These are phyloP conservation scores for Scenedesmus sp. DNA, from an alignment of 163 green algal species.

Conservation along the genomic window DNA sequence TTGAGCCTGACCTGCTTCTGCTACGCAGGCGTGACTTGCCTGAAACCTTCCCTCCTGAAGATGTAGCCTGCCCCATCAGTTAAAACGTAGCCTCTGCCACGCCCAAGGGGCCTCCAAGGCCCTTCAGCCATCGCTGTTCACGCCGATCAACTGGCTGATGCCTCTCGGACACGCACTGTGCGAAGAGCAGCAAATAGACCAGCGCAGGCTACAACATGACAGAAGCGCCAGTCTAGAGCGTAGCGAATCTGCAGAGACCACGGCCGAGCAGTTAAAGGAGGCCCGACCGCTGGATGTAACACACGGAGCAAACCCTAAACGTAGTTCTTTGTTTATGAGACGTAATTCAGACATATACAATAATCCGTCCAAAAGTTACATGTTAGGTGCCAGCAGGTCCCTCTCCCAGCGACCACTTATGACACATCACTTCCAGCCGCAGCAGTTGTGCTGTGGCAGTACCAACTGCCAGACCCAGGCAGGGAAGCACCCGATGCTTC, in stretches of 20 bases:
- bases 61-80: background rate
- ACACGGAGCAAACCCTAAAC: background rate
- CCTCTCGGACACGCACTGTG: background rate
- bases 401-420: background rate
- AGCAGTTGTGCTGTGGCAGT: background rate
- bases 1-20: background rate
- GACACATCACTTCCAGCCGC: background rate
- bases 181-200: background rate
- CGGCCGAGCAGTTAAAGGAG: background rate
- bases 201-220: too few relatives aligned
- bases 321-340: background rate
- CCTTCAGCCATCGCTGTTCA: background rate
- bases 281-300: background rate
- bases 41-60: background rate
- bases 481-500: too few relatives aligned
- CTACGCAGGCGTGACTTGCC: background rate
- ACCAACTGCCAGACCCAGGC: too few relatives aligned
- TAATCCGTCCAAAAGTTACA: background rate
- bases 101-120: background rate
- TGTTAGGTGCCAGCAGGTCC: background rate
- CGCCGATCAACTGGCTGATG: background rate
- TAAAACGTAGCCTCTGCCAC: background rate
- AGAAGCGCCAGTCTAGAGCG: too few relatives aligned
- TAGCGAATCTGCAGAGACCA: background rate
- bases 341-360: background rate